Base-by-base conservation (phyloP, 208 protist genomes). In the Porcisia deanei region DNA sequence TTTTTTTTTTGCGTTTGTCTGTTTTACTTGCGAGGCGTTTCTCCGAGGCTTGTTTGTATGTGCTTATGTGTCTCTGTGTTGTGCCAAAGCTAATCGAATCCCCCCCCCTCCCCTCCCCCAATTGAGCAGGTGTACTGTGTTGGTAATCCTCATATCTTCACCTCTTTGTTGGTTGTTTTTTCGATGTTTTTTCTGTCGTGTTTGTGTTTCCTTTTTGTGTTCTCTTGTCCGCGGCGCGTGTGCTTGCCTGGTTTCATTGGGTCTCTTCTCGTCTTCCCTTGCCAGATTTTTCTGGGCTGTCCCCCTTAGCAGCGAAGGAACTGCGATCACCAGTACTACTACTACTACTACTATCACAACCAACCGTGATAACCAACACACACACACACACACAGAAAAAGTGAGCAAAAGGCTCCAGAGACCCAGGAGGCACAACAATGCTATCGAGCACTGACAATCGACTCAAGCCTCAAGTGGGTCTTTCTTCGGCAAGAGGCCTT, bases 221-320 rank as follows among this genome's bases (percentile, higher is more conserved):
- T 73, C 45, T 63, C 39, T 37, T 58, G 37, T 67, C 39, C 16
- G 18, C 55, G 9, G 20, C 63, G 41, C 25, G 47, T 71, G 66
- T 71, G 47, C 66, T 71, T 71, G n/a, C 9, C 54, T 57, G 34
- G 20, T 41, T 57, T 57, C 47, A 55, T 57, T 34, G 14, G 30
- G 9, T 71, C 25, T 72, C 68, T 60, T 20, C 59, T 41, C 20
- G 6, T 6, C 37, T 47, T 49, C 66, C 45, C 37, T 60, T 30
- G 34, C 18, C 53, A 22, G n/a, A n/a, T 43, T 16, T 60, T 60
- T 8, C 34, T 12, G 47, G 10, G 47, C 10, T 52, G 47, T 52
- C 47, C 47, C 30, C 5, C 47, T 52, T 67, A 67, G 47, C 63
- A 16, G 37, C 18, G 63, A 67, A 49, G 14, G 61, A 66, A 18